Evolutionary conservation across 352 stramenopile genomes (phyloP), one percentile per base, ranked within the genome.

Genomic region (Globisporangium emineosum): DNA sequence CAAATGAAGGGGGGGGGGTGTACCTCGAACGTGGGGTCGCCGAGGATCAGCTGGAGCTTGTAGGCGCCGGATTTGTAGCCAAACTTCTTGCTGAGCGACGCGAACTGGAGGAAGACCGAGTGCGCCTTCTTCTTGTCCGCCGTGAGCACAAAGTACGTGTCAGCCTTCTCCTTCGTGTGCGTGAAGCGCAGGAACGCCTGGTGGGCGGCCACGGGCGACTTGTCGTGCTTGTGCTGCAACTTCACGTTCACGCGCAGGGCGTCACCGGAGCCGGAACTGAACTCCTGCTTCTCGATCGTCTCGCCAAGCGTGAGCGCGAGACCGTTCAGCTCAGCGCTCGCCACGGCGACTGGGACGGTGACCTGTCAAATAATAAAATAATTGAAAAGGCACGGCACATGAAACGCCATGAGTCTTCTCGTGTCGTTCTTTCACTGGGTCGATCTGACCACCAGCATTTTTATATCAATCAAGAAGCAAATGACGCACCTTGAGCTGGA

Each of bases 161-260:
- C 70, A 7, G 69, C 81, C 64, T 89, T 78, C 40, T 83, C 69
- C 23, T 66, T 69, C 12, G 29, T 35, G 63, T 93, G 78, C 50
- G 73, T 86, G 66, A 95, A 93, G 58, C 71, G 83, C 21, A 95
- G 67, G 68, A 95, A 89, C 19, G 82, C 84, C 64, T 93, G 86
- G 64, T 95, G 86, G n/a, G 84, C 78, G 2, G 67, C 58, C 50
- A 93, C 67, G 0, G 80, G 57, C 65, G 62, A 76, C 63, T 91
- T 79, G 67, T 88, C 72, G 30, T 87, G 60, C 52, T 64, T 64
- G 53, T 81, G 77, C 64, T 89, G 79, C 51, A 95, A 62, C 54
- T 71, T 52, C 40, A 95, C 78, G 37, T 86, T 70, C 35, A 93
- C 52, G 56, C 77, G 70, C 12, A 95, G 72, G 4, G 64, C 68